Percentiles rank a stretch among this genome's conserved stretches.
These are phyloP conservation scores for Jatropha curcas DNA, from an alignment of 345 rosid genomes.

Conservation along the genomic window DNA sequence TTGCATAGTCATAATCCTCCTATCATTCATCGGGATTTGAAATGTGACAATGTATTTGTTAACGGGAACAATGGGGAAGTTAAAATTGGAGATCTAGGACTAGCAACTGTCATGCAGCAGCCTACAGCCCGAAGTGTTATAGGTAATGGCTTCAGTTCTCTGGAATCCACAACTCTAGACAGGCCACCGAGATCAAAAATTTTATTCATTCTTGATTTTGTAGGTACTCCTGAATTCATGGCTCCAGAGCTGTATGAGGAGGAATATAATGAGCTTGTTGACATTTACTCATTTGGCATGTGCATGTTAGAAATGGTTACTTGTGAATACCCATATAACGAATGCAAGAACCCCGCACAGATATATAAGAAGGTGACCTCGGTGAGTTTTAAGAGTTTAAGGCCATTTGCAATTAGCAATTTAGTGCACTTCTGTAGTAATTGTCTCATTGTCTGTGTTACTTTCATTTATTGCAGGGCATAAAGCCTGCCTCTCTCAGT, in stretches of 20 bases:
- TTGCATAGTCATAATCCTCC: slow-evolving; percentile 92
- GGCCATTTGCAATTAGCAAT: slow-evolving; percentile 1
- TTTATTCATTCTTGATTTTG: slow-evolving; percentile 8
- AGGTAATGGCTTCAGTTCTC: slow-evolving; percentile 37
- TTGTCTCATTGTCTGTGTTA: neutral
- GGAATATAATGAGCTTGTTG: slow-evolving; percentile 90
- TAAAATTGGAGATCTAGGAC: slow-evolving; percentile 93
- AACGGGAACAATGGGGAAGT: slow-evolving; percentile 97
- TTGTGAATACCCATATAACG: slow-evolving; percentile 79
- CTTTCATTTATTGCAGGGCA: slow-evolving; percentile 47
- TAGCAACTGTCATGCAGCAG: slow-evolving; percentile 71
- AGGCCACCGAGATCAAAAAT: neutral
- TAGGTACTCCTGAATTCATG: slow-evolving; percentile 94
- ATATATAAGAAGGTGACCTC: slow-evolving; percentile 95
- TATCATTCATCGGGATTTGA: slow-evolving; percentile 92
- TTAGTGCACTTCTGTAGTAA: neutral
- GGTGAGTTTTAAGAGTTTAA: slow-evolving; percentile 44
- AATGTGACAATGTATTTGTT: slow-evolving; percentile 93
- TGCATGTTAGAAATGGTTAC: slow-evolving; percentile 93
- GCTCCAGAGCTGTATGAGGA: slow-evolving; percentile 96
- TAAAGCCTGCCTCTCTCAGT: slow-evolving; percentile 71
- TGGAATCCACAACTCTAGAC: neutral
- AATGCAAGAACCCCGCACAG: slow-evolving; percentile 89
- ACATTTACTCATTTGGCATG: slow-evolving; percentile 93
- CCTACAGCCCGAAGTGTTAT: slow-evolving; percentile 94